Evolutionary conservation across 805 yeast species (phyloP).

Genomic region (Grigorovia jiainica): DNA sequence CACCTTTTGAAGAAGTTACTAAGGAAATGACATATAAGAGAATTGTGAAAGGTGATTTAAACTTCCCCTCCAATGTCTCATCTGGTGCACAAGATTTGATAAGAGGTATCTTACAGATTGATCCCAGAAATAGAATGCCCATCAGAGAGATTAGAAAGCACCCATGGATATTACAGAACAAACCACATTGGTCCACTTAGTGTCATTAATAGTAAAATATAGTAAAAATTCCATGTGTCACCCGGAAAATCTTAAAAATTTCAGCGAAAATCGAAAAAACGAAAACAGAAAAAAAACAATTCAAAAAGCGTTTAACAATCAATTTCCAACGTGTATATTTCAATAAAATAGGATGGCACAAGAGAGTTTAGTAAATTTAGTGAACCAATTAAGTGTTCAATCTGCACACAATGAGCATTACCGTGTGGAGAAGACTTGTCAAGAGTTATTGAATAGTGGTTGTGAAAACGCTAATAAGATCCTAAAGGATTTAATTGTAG

Average conservation of each 20-base stretch:
- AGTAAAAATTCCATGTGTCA: background rate
- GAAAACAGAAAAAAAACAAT: background rate
- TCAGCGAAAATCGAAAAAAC: background rate
- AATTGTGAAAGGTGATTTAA: conserved; percentile 67
- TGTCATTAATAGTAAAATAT: no score
- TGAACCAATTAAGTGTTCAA: conserved; percentile 23
- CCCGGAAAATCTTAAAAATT: background rate
- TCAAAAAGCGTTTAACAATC: no score
- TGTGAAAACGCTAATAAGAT: conserved; percentile 14
- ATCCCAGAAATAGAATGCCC: conserved; percentile 56
- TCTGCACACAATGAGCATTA: conserved; percentile 22
- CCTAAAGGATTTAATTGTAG: conserved; percentile 41
- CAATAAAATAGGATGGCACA: no score
- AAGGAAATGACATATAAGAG: conserved; percentile 71
- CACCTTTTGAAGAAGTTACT: conserved; percentile 84
- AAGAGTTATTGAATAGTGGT: conserved; percentile 14
- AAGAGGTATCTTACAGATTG: conserved; percentile 48
- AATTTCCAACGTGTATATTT: no score
- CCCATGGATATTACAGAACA: conserved; percentile 74
- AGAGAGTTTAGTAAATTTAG: conserved; percentile 17
- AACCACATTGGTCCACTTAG: conserved; percentile 60
- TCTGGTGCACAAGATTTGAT: conserved; percentile 74
- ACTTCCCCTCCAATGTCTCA: conserved; percentile 61
- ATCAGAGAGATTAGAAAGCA: conserved; percentile 58
- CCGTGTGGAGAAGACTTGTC: conserved; percentile 22